Percentiles rank a stretch among this genome's conserved stretches.
These are phyloP conservation scores for Naganishia vishniacii DNA, from an alignment of 768 basidiomycete species.

Conservation along the genomic window DNA sequence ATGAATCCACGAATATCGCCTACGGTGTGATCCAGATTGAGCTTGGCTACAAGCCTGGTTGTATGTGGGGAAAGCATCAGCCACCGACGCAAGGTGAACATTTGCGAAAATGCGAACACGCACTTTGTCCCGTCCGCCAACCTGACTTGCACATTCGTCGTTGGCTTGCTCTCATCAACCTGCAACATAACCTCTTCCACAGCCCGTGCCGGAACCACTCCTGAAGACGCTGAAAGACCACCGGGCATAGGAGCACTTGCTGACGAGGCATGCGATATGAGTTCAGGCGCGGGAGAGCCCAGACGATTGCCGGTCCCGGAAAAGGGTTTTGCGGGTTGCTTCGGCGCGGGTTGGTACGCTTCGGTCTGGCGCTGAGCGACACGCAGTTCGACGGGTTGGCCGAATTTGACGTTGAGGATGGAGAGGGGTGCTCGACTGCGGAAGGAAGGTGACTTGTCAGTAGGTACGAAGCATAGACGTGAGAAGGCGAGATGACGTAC, in stretches of 20 bases:
- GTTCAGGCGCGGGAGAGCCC: conserved; percentile 65
- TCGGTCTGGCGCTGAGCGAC: conserved; percentile 66
- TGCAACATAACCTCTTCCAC: conserved; percentile 58
- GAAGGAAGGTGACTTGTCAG: background rate
- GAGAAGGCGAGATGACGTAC: conserved; percentile 49
- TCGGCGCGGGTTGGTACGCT: conserved; percentile 62
- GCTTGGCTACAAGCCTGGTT: conserved; percentile 66
- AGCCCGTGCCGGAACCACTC: conserved; percentile 35
- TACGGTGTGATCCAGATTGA: conserved; percentile 88
- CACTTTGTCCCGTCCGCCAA: conserved; percentile 85
- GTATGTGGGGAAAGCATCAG: too few relatives aligned
- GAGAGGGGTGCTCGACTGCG: conserved; percentile 69
- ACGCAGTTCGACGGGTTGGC: conserved; percentile 78
- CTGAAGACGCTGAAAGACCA: conserved; percentile 26
- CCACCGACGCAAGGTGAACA: background rate
- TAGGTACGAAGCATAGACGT: too few relatives aligned
- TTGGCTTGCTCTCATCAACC: conserved; percentile 74
- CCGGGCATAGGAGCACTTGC: conserved; percentile 31
- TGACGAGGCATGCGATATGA: conserved; percentile 22
- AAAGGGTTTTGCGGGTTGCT: conserved; percentile 55
- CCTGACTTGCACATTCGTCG: conserved; percentile 83
- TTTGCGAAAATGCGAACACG: background rate
- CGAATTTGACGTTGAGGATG: conserved; percentile 64
- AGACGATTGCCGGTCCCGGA: conserved; percentile 72
- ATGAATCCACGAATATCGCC: conserved; percentile 78